These are phyloP conservation scores for Catunica adiposa DNA, from an alignment of 2,329 filamentous ascomycete species.

Conservation along the genomic window DNA sequence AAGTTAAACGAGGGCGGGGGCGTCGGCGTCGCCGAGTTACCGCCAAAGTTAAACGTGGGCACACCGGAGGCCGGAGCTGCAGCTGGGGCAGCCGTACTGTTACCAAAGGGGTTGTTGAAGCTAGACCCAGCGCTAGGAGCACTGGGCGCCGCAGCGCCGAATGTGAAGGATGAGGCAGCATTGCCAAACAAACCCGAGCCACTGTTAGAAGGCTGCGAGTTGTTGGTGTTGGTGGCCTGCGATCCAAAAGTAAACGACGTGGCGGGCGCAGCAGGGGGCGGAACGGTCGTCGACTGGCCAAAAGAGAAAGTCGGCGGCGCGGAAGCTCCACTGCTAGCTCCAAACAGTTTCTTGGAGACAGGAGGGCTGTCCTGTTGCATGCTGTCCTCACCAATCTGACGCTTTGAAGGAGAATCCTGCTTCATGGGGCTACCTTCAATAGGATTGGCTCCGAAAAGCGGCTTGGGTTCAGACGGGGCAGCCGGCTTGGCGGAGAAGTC, in stretches of 20 bases:
- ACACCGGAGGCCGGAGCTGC: slow-evolving; percentile 15
- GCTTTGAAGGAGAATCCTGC: slow-evolving; percentile 21
- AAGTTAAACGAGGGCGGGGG: slow-evolving; percentile 14
- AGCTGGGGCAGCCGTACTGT: background rate
- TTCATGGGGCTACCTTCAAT: slow-evolving; percentile 30
- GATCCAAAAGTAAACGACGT: slow-evolving; percentile 26
- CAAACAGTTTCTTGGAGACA: slow-evolving; percentile 16
- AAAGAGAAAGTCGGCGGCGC: slow-evolving; percentile 23
- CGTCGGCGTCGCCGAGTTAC: slow-evolving; percentile 12
- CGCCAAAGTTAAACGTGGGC: slow-evolving; percentile 25
- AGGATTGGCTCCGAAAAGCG: slow-evolving; percentile 23
- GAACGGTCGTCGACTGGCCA: slow-evolving; percentile 17
- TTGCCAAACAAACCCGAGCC: slow-evolving; percentile 21
- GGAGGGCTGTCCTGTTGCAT: slow-evolving; percentile 14
- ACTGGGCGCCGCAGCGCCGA: slow-evolving; percentile 8
- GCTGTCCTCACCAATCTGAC: slow-evolving; percentile 5
- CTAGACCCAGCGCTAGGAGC: slow-evolving; percentile 17
- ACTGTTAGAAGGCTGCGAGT: slow-evolving; percentile 9
- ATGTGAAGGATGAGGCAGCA: slow-evolving; percentile 17
- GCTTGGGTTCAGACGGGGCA: slow-evolving; percentile 18
- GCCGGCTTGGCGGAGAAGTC: slow-evolving; percentile 3
- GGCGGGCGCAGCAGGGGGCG: slow-evolving; percentile 10
- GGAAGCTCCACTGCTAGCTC: slow-evolving; percentile 3
- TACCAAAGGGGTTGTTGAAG: slow-evolving; percentile 26
- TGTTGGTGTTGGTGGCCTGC: slow-evolving; percentile 8